Evolutionary conservation across 306 rosid species (phyloP), one percentile per base, ranked within the genome.

Genomic region (Adenanthera pavonina): DNA sequence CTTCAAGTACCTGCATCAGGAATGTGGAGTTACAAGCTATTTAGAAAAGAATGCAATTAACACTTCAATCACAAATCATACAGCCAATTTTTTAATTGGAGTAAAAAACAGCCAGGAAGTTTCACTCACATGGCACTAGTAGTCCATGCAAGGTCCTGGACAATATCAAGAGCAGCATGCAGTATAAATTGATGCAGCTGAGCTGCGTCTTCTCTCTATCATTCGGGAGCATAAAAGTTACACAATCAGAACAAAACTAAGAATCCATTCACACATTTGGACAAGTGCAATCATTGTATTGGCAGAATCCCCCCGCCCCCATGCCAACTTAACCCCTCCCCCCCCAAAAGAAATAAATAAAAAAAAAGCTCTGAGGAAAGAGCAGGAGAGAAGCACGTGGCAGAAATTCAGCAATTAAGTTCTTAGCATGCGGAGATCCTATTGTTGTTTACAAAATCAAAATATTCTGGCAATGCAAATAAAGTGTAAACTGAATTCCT

Each of bases 111-210:
- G 53, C n/a, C 35, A 7, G 8, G n/a, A 73, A 74, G 49, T 10
- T 56, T 13, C 75, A 89, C 90, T 88, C 75, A 95, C 99, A 95
- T 95, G 64, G 99, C 97, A 76, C 98, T 95, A 35, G 99, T 95
- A 75, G 99, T 93, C 99, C 99, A 93, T 16, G 99, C 99, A 82
- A 93, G 91, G 89, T 95, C 99, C 88, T 95, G 99, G 71, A 95
- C 99, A 70, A 95, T 90, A 84, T 95, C 99, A 1, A 95, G 92
- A 84, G 99, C 97, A 7, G 99, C 95, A 44, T 95, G 99, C 64
- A 95, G 84, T 70, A 95, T 87, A 87, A 95, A 95, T 85, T 95
- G 99, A 89, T 95, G 98, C 79, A 95, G 86, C 89, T 95, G 99
- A 76, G 97, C 97, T 65, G 99, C 92, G 73, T 95, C 99, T 82